Base-by-base conservation (phyloP, 495 filamentous ascomycete species). In the Trichoderma asperelloides region DNA sequence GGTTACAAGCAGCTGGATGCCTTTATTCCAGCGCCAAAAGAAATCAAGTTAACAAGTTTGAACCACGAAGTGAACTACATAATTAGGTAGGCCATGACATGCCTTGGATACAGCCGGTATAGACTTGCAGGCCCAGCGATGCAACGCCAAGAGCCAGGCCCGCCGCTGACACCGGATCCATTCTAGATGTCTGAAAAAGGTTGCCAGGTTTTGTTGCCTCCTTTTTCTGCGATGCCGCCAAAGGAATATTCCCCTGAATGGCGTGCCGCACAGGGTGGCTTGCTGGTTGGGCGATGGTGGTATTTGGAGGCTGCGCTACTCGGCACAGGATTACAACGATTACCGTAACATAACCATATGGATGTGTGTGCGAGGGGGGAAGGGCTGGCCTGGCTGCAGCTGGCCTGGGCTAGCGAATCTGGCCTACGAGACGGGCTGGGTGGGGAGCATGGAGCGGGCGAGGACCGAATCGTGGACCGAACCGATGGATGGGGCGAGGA, bases 141-240 rank as follows among this genome's bases (percentile, higher is more conserved):
- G 78, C 78, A 41, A 81, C 76, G 60, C 77, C 73, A 41, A 81
- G 66, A 40, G 77, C 78, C 63, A 81, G 72, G 25, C 79, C 79
- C 2, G 75, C 72, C 1, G 74, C 64, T 16, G 77, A 75, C 13
- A 81, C 69, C 4, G 79, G 79, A 68, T 80, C 78, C 77, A 80
- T 45, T 33, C 6, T 33, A 33, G 30, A 2, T 33, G 2, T 33
- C 30, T 6, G 2, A 33, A 6, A 33, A 6, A 6, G 6, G 6
- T 6, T 13, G 12, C 43, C 6, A 11, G 6, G 8, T 45, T 45
- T 45, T 45, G 12, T 45, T 18, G 43, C 18, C 15, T 47, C 43
- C 15, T n/a, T 18, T 45, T 15, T 12, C 43, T 37, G 5, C 33
- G 33, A 37, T 2, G 5, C 33, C 33, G 33, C 33, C 5, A 7